phyloP scores from a whole-genome alignment of 441 rosid species.

The Hura crepitans region DNA sequence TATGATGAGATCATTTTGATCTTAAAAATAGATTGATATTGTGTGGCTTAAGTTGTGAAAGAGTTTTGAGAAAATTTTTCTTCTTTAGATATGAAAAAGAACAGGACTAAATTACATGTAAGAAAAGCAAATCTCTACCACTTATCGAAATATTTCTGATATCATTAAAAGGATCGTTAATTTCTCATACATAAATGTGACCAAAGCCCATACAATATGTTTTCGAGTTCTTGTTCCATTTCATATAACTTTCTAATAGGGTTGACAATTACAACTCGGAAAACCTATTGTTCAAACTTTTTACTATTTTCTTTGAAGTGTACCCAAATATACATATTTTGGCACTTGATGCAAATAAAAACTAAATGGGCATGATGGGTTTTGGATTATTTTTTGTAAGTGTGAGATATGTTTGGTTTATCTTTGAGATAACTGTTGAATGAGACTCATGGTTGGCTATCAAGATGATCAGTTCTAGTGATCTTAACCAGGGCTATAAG shows the following conservation, averaged over 20 bases:
- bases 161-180: not conserved
- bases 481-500: not conserved
- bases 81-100: not conserved
- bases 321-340: not conserved
- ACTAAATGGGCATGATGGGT: not conserved
- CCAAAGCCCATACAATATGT: not conserved
- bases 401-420: conserved; percentile 2
- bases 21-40: conserved; percentile 11
- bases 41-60: conserved; percentile 11
- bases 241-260: not conserved
- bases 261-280: not conserved
- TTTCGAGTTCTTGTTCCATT: conserved; percentile 1
- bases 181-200: not conserved
- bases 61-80: conserved; percentile 1
- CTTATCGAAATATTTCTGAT: not conserved
- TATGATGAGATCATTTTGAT: conserved; percentile 28
- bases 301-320: not conserved
- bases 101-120: not conserved
- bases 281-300: not conserved
- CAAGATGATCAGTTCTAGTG: not conserved
- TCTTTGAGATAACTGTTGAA: not conserved
- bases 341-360: not conserved
- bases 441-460: not conserved
- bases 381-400: conserved; percentile 1
- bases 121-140: not conserved